Percentiles rank a stretch among this genome's conserved stretches.
phyloP scores from a whole-genome alignment of 1,284 basidiomycete genomes.

The Apiotrichum siamense region DNA sequence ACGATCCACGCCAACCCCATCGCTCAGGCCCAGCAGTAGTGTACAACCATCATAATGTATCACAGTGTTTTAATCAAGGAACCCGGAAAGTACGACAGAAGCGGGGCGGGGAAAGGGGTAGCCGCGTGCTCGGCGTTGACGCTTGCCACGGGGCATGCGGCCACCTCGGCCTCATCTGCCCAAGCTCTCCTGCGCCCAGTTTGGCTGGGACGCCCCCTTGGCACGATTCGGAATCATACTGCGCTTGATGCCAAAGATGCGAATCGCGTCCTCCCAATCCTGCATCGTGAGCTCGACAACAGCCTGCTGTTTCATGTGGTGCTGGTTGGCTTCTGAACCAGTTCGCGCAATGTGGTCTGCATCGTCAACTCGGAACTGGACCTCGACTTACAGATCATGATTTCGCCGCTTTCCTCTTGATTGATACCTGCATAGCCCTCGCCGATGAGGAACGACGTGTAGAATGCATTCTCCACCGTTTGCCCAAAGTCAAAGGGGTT shows the following conservation, averaged over 20 bases:
- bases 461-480: conserved; percentile 55
- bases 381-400: conserved; percentile 44
- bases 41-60: conserved; percentile 3
- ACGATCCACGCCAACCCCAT: conserved; percentile 90
- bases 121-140: not conserved
- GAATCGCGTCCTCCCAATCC: conserved; percentile 45
- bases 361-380: too few species aligned
- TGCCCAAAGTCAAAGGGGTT: conserved; percentile 28
- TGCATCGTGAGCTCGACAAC: conserved; percentile 51
- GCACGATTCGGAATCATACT: conserved; percentile 47
- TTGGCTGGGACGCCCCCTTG: not conserved
- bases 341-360: conserved; percentile 8
- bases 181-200: not conserved
- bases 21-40: conserved; percentile 36
- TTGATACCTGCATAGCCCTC: conserved; percentile 48
- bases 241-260: conserved; percentile 47
- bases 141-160: not conserved
- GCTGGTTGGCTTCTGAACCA: conserved; percentile 32
- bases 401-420: conserved; percentile 43
- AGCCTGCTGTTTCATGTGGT: conserved; percentile 47
- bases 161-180: not conserved
- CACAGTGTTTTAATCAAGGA: not conserved
- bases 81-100: too few species aligned
- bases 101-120: too few species aligned
- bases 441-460: conserved; percentile 52